Base-by-base conservation (phyloP, 2,329 filamentous ascomycete genomes). In the Aspergillus vadensis region DNA sequence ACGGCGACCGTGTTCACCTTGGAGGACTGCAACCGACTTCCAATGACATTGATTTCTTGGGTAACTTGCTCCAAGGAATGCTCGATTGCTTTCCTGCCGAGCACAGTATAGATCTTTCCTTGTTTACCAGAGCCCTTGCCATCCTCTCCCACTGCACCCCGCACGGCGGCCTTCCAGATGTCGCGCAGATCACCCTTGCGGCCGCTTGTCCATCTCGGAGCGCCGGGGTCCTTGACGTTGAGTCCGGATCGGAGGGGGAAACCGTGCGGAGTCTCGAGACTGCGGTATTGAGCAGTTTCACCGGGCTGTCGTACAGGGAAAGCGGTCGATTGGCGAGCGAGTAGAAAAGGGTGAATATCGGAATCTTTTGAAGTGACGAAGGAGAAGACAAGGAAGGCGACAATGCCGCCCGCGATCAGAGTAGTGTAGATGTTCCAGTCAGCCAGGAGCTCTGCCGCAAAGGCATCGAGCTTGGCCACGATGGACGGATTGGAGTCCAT, bases 181-280 rank as follows among this genome's bases (percentile, higher is more conserved):
- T 99, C 94, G 57, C 94, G 86, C 65, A 99, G 80, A 70, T 99
- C 94, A 48, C 95, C 95, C 75, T 96, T 88, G 58, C 90, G 88
- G 52, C 94, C 94, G 59, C 84, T 82, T 9, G 89, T 84, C 91
- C 93, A 97, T 77, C 92, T 92, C 50, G 91, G 89, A 49, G 89
- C 86, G 47, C 88, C 90, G 0, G 88, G 79, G 57, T 92, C 90
- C 79, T 92, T 94, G 59, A 98, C 90, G 67, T 91, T 91, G 51
- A 96, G 81, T 4, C 92, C 91, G 39, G 84, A 80, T 67, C 89
- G 89, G 47, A 96, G 83, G 8, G 90, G 88, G 80, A 92, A 92
- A 69, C 92, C 91, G 77, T 96, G 90, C 19, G 94, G 93, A 6
- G 89, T 88, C 62, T 92, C 89, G 60, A 91, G 86, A n/a, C 90